These are phyloP conservation scores for Neurospora tetraspora DNA, from an alignment of 495 filamentous ascomycete species.

Conservation along the genomic window DNA sequence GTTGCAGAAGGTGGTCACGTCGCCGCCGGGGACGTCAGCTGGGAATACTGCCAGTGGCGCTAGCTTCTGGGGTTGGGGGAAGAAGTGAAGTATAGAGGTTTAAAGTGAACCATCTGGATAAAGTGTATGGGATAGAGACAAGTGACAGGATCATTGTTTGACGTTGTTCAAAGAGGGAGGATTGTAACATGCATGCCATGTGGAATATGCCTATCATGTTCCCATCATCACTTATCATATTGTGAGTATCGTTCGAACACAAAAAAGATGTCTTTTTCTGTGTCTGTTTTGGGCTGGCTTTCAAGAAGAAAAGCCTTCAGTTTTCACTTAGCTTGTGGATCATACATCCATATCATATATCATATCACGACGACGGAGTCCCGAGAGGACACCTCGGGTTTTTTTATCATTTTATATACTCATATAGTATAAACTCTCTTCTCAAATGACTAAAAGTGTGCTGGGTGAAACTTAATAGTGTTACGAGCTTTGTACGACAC, in stretches of 20 bases:
- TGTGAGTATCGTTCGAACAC: not conserved
- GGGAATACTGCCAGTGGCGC: constrained; percentile 18
- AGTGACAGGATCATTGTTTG: not conserved
- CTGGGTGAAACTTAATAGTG: not conserved
- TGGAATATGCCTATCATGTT: not conserved
- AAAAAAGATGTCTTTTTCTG: not conserved
- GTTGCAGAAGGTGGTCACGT: constrained; percentile 4
- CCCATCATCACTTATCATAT: not conserved
- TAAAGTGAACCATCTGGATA: not conserved
- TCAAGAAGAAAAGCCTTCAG: not conserved
- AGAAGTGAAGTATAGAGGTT: constrained; percentile 16
- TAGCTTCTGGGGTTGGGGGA: constrained; percentile 42
- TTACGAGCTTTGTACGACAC: not conserved
- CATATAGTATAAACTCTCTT: not conserved
- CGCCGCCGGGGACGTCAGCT: constrained; percentile 7
- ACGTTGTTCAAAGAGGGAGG: not conserved
- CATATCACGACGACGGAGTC: not conserved
- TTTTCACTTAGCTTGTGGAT: not conserved
- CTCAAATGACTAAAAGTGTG: not conserved
- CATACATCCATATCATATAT: not conserved
- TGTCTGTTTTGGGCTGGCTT: not conserved
- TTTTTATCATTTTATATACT: not conserved
- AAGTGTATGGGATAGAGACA: not conserved
- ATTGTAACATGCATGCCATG: not conserved
- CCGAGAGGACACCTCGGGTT: not conserved